phyloP scores from a whole-genome alignment of 129 eudicot species.

The carrot (Daucus carota) region DNA sequence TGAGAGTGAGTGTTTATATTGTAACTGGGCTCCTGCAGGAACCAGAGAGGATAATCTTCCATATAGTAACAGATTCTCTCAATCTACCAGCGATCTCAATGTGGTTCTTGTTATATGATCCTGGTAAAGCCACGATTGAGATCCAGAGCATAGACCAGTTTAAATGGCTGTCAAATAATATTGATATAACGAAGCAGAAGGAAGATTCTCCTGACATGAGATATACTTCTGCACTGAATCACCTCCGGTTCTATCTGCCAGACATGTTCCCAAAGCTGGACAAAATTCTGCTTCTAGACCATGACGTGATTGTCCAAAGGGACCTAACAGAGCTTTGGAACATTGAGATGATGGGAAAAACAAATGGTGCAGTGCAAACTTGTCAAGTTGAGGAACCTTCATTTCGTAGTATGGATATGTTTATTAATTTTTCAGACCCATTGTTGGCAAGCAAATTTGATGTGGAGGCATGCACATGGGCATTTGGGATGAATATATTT shows the following conservation, averaged over 20 bases:
- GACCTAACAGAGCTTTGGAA: constrained; percentile 70
- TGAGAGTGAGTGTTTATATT: not conserved
- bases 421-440: constrained; percentile 73
- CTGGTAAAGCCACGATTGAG: constrained; percentile 55
- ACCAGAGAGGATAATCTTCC: constrained; percentile 65
- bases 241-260: constrained; percentile 84
- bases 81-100: constrained; percentile 76
- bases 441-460: constrained; percentile 36
- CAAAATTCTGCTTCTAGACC: constrained; percentile 84
- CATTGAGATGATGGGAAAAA: constrained; percentile 66
- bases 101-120: constrained; percentile 85
- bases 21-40: constrained; percentile 43
- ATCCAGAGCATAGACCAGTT: constrained; percentile 60
- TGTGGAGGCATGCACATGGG: constrained; percentile 73
- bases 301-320: constrained; percentile 89
- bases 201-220: constrained; percentile 60
- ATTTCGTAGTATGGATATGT: constrained; percentile 51
- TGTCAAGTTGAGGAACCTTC: constrained; percentile 67
- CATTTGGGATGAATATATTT: constrained; percentile 86
- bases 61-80: constrained; percentile 84
- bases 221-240: constrained; percentile 65
- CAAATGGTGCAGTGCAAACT: constrained; percentile 81
- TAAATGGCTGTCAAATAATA: constrained; percentile 41
- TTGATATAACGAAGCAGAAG: constrained; percentile 27
- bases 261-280: constrained; percentile 62